Conservation (phyloP, 1,139 yeast genomes). For the Candida gigantensis region DNA sequence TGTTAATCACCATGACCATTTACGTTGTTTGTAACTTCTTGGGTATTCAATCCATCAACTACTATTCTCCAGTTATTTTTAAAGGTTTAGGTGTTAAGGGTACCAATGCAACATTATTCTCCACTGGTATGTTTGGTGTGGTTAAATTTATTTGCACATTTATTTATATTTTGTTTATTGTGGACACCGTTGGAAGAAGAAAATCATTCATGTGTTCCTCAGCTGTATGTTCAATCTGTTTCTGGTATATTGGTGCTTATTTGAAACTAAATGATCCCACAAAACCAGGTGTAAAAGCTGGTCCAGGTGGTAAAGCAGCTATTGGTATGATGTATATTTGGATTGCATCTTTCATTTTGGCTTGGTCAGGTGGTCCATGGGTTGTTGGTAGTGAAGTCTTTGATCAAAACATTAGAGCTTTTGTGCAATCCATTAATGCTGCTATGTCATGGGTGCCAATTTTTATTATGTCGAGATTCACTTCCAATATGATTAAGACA, state of each 20-base stretch:
- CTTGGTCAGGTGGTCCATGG: slow-evolving; percentile 50
- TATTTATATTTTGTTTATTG: slow-evolving; percentile 37
- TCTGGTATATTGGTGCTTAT: slow-evolving; percentile 48
- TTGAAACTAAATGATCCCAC: slow-evolving; percentile 41
- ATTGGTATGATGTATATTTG: slow-evolving; percentile 47
- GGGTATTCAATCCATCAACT: slow-evolving; percentile 49
- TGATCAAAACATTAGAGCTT: slow-evolving; percentile 44
- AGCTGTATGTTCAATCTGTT: slow-evolving; percentile 37
- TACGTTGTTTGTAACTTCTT: slow-evolving; percentile 46
- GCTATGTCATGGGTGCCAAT: slow-evolving; percentile 47
- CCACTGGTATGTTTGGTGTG: slow-evolving; percentile 47
- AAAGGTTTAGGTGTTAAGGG: slow-evolving; percentile 42
- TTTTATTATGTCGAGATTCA: slow-evolving; percentile 42
- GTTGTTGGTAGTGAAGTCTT: slow-evolving; percentile 46
- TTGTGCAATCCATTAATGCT: slow-evolving; percentile 46
- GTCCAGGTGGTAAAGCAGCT: slow-evolving; percentile 47
- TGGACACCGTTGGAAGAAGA: slow-evolving; percentile 41
- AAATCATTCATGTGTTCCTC: slow-evolving; percentile 42
- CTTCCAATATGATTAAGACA: slow-evolving; percentile 36
- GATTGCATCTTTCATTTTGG: slow-evolving; percentile 44
- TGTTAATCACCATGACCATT: slow-evolving; percentile 34
- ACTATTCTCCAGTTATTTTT: slow-evolving; percentile 46
- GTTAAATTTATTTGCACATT: slow-evolving; percentile 42
- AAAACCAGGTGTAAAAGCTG: slow-evolving; percentile 34
- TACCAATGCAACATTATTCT: slow-evolving; percentile 39